Percentiles rank a stretch among this genome's conserved stretches.
phyloP scores from a whole-genome alignment of 768 basidiomycete species.

The Astraeus odoratus region DNA sequence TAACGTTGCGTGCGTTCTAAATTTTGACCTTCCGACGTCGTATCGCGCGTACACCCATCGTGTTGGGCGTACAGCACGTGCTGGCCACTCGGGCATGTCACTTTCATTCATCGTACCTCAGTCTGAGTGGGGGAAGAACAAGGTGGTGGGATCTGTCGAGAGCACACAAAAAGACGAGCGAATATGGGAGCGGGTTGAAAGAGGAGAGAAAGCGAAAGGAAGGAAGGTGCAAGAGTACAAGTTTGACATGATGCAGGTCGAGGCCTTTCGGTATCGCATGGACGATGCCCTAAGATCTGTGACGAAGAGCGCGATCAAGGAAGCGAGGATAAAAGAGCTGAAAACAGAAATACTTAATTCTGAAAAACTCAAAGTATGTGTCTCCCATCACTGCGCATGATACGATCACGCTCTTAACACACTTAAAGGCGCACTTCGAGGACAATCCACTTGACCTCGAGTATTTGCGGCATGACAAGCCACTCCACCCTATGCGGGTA shows the following conservation, averaged over 20 bases:
- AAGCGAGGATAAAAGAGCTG: slow-evolving; percentile 90
- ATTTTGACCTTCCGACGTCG: slow-evolving; percentile 93
- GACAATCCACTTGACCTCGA: slow-evolving; percentile 93
- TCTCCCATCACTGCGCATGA: not conserved
- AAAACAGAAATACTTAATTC: slow-evolving; percentile 92
- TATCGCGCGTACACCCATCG: slow-evolving; percentile 90
- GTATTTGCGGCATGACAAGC: slow-evolving; percentile 89
- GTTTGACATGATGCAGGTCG: slow-evolving; percentile 94
- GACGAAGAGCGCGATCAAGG: slow-evolving; percentile 77
- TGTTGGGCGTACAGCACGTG: slow-evolving; percentile 93
- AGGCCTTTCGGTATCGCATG: slow-evolving; percentile 97
- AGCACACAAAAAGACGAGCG: slow-evolving; percentile 72
- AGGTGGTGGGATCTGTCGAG: slow-evolving; percentile 60
- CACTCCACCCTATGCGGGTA: slow-evolving; percentile 81
- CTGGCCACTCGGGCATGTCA: slow-evolving; percentile 87
- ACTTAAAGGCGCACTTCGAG: slow-evolving; percentile 85
- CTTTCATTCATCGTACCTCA: slow-evolving; percentile 79
- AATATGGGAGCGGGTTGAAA: slow-evolving; percentile 37
- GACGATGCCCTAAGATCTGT: slow-evolving; percentile 89
- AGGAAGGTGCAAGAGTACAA: slow-evolving; percentile 75
- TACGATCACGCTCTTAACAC: not conserved
- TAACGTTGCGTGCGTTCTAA: slow-evolving; percentile 94
- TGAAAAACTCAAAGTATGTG: slow-evolving; percentile 86
- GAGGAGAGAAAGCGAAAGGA: slow-evolving; percentile 59
- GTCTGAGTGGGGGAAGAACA: slow-evolving; percentile 66